Evolutionary conservation across 73 alveolate genomes (phyloP).

Genomic region (Stentor roeselii): DNA sequence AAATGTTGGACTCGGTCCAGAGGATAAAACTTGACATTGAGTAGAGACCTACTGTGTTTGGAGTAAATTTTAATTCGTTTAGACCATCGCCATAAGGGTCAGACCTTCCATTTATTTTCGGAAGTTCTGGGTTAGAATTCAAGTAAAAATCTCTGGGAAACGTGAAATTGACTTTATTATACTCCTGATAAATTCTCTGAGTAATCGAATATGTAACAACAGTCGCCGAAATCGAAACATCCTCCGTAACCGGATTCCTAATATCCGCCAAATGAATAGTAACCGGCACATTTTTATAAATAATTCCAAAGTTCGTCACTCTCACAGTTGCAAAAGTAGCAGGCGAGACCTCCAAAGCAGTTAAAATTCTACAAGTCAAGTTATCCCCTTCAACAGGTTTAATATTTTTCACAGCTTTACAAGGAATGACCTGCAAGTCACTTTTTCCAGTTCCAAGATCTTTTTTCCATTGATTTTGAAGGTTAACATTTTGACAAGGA

Average conservation of each 20-base stretch:
- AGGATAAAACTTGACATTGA: background rate
- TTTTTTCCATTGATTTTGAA: background rate
- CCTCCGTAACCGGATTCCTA: background rate
- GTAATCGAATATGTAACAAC: slow-evolving; percentile 12
- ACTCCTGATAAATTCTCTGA: background rate
- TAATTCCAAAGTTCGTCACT: background rate
- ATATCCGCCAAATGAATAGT: slow-evolving; percentile 10
- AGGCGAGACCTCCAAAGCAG: background rate
- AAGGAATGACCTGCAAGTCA: background rate
- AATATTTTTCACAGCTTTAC: slow-evolving; percentile 12
- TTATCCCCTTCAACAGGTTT: slow-evolving; percentile 4
- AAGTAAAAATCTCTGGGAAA: background rate
- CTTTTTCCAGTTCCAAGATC: slow-evolving; percentile 19
- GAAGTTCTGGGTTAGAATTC: background rate
- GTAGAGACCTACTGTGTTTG: background rate
- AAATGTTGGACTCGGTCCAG: slow-evolving; percentile 1
- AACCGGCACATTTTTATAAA: slow-evolving; percentile 2
- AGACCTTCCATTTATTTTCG: slow-evolving; percentile 15
- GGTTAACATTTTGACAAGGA: background rate
- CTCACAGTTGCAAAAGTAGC: slow-evolving; percentile 13
- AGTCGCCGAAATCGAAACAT: background rate
- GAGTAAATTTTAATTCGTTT: background rate
- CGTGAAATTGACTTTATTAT: background rate
- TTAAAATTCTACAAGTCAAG: background rate
- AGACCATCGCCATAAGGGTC: slow-evolving; percentile 24